phyloP scores from a whole-genome alignment of 2,329 filamentous ascomycete species.

The Bipolaris oryzae region DNA sequence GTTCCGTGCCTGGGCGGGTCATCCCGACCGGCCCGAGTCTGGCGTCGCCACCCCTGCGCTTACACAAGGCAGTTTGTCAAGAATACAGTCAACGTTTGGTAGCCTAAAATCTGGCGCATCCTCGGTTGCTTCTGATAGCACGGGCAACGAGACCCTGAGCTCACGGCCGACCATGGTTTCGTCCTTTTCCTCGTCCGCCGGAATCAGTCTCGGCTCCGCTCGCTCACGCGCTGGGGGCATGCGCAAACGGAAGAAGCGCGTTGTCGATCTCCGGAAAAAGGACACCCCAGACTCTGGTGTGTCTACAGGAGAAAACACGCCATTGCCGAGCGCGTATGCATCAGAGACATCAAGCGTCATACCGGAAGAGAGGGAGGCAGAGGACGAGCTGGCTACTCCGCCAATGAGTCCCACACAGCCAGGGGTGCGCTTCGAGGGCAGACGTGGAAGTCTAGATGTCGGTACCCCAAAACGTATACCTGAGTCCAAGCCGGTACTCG shows the following conservation, averaged over 20 bases:
- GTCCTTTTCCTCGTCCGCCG: slow-evolving; percentile 62
- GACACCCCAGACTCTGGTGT: slow-evolving; percentile 56
- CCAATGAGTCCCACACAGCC: slow-evolving; percentile 37
- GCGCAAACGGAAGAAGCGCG: slow-evolving; percentile 81
- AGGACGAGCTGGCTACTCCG: slow-evolving; percentile 42
- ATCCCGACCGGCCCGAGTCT: slow-evolving; percentile 71
- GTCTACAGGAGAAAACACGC: slow-evolving; percentile 59
- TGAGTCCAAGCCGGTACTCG: slow-evolving; percentile 20
- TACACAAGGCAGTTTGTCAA: slow-evolving; percentile 53
- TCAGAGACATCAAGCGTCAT: slow-evolving; percentile 60
- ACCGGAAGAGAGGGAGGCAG: slow-evolving; percentile 40
- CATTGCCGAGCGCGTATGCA: slow-evolving; percentile 60
- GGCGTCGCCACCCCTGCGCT: slow-evolving; percentile 50
- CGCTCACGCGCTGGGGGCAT: slow-evolving; percentile 65
- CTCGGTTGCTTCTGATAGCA: slow-evolving; percentile 51
- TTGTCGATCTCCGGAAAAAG: slow-evolving; percentile 77
- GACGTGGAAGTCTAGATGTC: slow-evolving; percentile 32
- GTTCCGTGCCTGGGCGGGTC: slow-evolving; percentile 89
- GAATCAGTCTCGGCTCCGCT: slow-evolving; percentile 67
- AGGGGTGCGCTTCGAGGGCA: slow-evolving; percentile 30
- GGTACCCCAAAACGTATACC: slow-evolving; percentile 33
- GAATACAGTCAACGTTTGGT: slow-evolving; percentile 53
- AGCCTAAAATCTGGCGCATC: slow-evolving; percentile 55
- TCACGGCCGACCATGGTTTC: slow-evolving; percentile 71
- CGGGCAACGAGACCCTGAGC: slow-evolving; percentile 56